Evolutionary conservation across 495 filamentous ascomycete genomes (phyloP).

Genomic region (Talaromyces trachyspermus): DNA sequence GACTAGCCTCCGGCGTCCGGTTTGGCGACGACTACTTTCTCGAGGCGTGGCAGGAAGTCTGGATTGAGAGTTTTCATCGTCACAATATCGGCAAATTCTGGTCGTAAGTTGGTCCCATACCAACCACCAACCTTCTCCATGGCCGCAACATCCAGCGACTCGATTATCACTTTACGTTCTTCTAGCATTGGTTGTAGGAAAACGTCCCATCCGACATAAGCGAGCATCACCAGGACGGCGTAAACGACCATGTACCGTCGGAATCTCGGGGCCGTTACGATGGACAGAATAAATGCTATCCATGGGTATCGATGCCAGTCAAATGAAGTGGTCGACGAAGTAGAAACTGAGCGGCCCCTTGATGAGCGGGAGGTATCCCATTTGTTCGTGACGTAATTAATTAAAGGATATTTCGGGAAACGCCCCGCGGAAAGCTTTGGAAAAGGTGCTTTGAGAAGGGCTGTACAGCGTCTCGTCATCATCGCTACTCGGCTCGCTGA

Average conservation of each 20-base stretch:
- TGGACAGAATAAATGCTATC: constrained; percentile 23
- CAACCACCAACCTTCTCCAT: constrained; percentile 28
- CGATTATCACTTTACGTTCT: constrained; percentile 28
- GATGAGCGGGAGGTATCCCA: constrained; percentile 27
- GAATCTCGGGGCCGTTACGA: constrained; percentile 38
- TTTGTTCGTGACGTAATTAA: constrained; percentile 39
- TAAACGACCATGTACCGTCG: constrained; percentile 41
- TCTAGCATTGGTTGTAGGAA: constrained; percentile 32
- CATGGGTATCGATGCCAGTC: constrained; percentile 13
- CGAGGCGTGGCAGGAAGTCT: constrained; percentile 21
- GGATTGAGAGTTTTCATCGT: constrained; percentile 34
- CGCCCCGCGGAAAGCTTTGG: not conserved
- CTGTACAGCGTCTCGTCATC: not conserved
- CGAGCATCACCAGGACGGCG: constrained; percentile 27
- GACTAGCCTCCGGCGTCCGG: constrained; percentile 48
- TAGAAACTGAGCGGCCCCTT: constrained; percentile 16
- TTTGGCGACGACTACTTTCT: constrained; percentile 5
- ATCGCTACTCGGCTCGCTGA: not conserved
- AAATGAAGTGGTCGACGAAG: constrained; percentile 4
- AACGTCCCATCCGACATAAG: constrained; percentile 33
- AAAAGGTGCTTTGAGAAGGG: not conserved
- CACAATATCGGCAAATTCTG: constrained; percentile 41
- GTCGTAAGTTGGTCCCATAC: constrained; percentile 43
- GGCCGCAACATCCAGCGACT: constrained; percentile 28
- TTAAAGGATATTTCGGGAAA: constrained; percentile 23